Evolutionary conservation across 2,329 filamentous ascomycete species (phyloP).

Genomic region (Phoma sp.): DNA sequence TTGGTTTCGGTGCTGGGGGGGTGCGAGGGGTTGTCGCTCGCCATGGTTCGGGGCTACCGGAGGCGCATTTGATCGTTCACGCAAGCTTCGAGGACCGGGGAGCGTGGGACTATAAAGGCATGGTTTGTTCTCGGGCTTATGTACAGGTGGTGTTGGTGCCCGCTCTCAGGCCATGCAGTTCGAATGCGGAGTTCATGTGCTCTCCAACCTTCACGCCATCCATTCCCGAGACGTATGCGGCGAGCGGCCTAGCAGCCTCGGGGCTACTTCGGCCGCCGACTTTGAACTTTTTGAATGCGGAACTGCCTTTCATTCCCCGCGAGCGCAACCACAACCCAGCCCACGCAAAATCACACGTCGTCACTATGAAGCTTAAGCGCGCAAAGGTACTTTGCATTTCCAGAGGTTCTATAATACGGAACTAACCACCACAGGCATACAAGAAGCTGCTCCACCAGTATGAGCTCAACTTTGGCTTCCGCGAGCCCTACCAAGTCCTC

Average conservation of each 20-base stretch:
- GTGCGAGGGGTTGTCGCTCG: slow-evolving; percentile 39
- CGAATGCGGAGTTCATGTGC: slow-evolving; percentile 2
- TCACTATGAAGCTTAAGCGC: slow-evolving; percentile 43
- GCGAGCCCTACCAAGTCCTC: slow-evolving; percentile 82
- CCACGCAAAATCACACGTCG: slow-evolving; percentile 9
- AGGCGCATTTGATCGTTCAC: slow-evolving; percentile 3
- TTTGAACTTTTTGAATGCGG: slow-evolving; percentile 10
- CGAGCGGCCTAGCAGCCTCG: background rate
- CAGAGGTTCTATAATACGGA: slow-evolving; percentile 56
- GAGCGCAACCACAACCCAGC: background rate
- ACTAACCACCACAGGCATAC: slow-evolving; percentile 74
- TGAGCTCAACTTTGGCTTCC: slow-evolving; percentile 85
- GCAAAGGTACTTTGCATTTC: slow-evolving; percentile 30
- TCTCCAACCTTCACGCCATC: too few species aligned
- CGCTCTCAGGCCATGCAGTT: background rate
- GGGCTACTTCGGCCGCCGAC: slow-evolving; percentile 1
- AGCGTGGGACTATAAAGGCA: slow-evolving; percentile 8
- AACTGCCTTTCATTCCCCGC: background rate
- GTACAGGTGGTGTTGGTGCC: slow-evolving; percentile 7
- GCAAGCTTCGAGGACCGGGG: too few species aligned
- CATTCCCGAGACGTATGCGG: background rate
- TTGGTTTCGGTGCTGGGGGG: slow-evolving; percentile 35
- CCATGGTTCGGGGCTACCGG: slow-evolving; percentile 30
- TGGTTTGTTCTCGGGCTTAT: slow-evolving; percentile 1
- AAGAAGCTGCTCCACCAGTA: slow-evolving; percentile 95